These are phyloP conservation scores for Hyphopichia fennica DNA, from an alignment of 1,139 yeast species.

Conservation along the genomic window DNA sequence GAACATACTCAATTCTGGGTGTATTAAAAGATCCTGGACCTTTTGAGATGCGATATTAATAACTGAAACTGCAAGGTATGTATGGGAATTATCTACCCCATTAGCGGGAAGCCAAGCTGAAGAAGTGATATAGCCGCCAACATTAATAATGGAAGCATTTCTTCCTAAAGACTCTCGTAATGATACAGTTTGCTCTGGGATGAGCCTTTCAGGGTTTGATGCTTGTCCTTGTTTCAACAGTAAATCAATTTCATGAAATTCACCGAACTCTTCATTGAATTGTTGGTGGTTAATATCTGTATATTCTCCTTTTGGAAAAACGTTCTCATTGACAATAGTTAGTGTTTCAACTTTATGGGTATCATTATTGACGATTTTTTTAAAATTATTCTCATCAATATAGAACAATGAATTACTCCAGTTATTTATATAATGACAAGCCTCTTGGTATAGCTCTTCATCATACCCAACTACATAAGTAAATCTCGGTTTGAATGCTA, in stretches of 20 bases:
- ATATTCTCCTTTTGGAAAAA: not conserved
- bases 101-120: conserved; percentile 53
- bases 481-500: conserved; percentile 37
- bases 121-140: conserved; percentile 58
- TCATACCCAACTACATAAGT: conserved; percentile 36
- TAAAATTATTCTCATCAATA: conserved; percentile 25
- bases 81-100: conserved; percentile 5
- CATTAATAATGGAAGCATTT: conserved; percentile 46
- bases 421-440: conserved; percentile 26
- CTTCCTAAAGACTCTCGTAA: conserved; percentile 22
- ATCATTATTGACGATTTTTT: conserved; percentile 3
- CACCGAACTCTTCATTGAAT: not conserved
- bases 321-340: not conserved
- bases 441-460: conserved; percentile 24
- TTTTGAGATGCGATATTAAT: conserved; percentile 27
- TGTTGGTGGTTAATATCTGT: not conserved
- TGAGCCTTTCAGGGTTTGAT: not conserved
- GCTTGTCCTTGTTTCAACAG: not conserved
- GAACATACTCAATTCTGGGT: conserved; percentile 36
- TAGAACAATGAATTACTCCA: conserved; percentile 39
- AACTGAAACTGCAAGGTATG: conserved; percentile 54
- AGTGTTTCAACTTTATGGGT: not conserved
- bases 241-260: not conserved
- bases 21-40: conserved; percentile 22
- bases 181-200: conserved; percentile 7